phyloP scores from a whole-genome alignment of 2,329 filamentous ascomycete species.

The Microthyrium microscopicum region DNA sequence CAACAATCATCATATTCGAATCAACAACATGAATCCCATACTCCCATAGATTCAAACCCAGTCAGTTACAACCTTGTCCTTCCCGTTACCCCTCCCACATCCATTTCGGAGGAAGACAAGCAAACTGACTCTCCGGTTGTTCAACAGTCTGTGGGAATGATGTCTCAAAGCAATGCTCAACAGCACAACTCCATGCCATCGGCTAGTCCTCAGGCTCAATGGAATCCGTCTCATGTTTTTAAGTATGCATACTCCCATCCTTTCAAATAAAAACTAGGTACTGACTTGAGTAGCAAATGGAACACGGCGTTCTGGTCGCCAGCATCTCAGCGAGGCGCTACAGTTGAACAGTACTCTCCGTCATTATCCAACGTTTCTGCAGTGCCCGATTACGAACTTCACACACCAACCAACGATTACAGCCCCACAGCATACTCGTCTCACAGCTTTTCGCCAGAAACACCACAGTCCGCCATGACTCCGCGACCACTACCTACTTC shows the following conservation, averaged over 20 bases:
- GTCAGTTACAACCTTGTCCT: conserved; percentile 40
- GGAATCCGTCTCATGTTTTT: conserved; percentile 81
- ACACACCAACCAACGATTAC: background rate
- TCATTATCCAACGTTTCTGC: conserved; percentile 2
- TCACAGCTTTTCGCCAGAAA: conserved; percentile 9
- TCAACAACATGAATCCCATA: conserved; percentile 27
- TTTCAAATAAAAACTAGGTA: conserved; percentile 9
- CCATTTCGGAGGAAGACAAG: conserved; percentile 52
- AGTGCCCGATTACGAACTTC: conserved; percentile 2
- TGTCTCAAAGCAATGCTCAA: conserved; percentile 42
- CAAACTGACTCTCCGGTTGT: conserved; percentile 62
- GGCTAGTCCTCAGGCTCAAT: conserved; percentile 46
- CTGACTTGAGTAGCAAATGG: conserved; percentile 54
- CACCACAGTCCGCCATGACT: background rate
- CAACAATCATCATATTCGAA: conserved; percentile 14
- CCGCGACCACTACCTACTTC: conserved; percentile 2
- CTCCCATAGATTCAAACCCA: conserved; percentile 36
- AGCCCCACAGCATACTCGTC: background rate
- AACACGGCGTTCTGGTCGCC: conserved; percentile 81
- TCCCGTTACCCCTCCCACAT: conserved; percentile 67
- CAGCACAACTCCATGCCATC: conserved; percentile 29
- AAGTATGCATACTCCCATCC: conserved; percentile 45
- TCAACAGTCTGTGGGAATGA: conserved; percentile 57
- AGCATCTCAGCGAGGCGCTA: conserved; percentile 15
- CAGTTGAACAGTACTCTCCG: background rate